A percentile compares a stretch with the other conserved stretches of the same genome.
phyloP scores from a whole-genome alignment of 805 yeast species.

The Metschnikowia similis region DNA sequence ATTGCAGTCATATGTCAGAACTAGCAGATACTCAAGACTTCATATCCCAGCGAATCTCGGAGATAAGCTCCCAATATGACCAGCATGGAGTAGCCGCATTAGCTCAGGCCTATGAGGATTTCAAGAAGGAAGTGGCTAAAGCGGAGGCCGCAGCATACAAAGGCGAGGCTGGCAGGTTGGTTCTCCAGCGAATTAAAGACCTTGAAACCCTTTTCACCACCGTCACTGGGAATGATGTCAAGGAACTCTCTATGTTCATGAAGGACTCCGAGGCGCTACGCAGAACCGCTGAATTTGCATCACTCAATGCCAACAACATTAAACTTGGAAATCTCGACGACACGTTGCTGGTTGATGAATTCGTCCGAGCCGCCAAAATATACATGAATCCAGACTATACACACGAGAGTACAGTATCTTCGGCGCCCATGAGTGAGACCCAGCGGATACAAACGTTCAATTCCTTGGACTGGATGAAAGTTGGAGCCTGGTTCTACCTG shows the following conservation, averaged over 20 bases:
- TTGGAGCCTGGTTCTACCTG: conserved; percentile 50
- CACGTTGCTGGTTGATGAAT: conserved; percentile 46
- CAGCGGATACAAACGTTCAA: conserved; percentile 27
- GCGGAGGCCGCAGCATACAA: conserved; percentile 51
- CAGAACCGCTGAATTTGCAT: conserved; percentile 58
- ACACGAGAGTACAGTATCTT: neutral
- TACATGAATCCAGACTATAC: conserved; percentile 23
- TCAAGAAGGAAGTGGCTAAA: conserved; percentile 21
- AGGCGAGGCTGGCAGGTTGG: conserved; percentile 53
- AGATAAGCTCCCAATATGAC: conserved; percentile 9
- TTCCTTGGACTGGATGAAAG: conserved; percentile 53
- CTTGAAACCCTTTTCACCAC: conserved; percentile 45
- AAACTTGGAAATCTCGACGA: conserved; percentile 54
- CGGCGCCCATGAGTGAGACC: conserved; percentile 5
- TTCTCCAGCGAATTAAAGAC: conserved; percentile 40
- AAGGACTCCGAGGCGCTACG: conserved; percentile 62
- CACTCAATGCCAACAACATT: conserved; percentile 58
- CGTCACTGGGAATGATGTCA: conserved; percentile 32
- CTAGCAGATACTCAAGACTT: conserved; percentile 2
- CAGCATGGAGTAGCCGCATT: conserved; percentile 11
- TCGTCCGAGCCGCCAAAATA: conserved; percentile 34
- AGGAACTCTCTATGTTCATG: conserved; percentile 34
- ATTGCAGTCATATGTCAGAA: neutral
- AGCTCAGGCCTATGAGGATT: conserved; percentile 24
- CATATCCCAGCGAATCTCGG: conserved; percentile 11